A percentile compares a stretch with the other conserved stretches of the same genome.
These are phyloP conservation scores for Fraxinus americana DNA, from an alignment of 257 asterid species.

Conservation along the genomic window DNA sequence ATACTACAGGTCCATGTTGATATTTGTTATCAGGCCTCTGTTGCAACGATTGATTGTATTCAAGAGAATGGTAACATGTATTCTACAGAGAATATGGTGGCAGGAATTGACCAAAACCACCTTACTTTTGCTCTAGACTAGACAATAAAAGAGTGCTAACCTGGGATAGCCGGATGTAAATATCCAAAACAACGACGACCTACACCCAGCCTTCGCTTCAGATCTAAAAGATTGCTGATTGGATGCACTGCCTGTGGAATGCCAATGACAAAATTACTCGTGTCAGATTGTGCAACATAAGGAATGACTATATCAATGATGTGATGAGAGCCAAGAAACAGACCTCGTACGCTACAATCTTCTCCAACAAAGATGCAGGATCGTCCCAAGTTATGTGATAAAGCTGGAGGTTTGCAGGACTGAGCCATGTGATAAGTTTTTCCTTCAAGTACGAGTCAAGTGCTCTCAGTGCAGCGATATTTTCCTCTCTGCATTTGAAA, in stretches of 20 bases:
- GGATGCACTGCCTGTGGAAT: constrained; percentile 91
- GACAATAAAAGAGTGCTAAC: constrained; percentile 43
- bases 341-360: constrained; percentile 92
- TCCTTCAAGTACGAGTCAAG: constrained; percentile 89
- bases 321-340: constrained; percentile 15
- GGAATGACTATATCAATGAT: constrained; percentile 13
- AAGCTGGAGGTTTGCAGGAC: constrained; percentile 94
- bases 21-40: background rate
- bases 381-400: constrained; percentile 90
- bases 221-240: constrained; percentile 85
- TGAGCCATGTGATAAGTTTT: constrained; percentile 90
- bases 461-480: constrained; percentile 70
- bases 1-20: background rate
- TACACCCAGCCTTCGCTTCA: constrained; percentile 87
- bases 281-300: constrained; percentile 9
- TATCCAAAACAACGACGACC: constrained; percentile 98
- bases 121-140: background rate
- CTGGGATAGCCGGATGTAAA: constrained; percentile 93
- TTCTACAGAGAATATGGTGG: constrained; percentile 7
- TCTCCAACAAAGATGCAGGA: constrained; percentile 95
- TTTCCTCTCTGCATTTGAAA: constrained; percentile 61
- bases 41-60: background rate
- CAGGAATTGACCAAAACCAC: constrained; percentile 1
- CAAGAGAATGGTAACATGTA: background rate
- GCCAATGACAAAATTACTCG: constrained; percentile 7